Evolutionary conservation across 1,139 yeast genomes (phyloP).

Genomic region (Zygoascus sp.): DNA sequence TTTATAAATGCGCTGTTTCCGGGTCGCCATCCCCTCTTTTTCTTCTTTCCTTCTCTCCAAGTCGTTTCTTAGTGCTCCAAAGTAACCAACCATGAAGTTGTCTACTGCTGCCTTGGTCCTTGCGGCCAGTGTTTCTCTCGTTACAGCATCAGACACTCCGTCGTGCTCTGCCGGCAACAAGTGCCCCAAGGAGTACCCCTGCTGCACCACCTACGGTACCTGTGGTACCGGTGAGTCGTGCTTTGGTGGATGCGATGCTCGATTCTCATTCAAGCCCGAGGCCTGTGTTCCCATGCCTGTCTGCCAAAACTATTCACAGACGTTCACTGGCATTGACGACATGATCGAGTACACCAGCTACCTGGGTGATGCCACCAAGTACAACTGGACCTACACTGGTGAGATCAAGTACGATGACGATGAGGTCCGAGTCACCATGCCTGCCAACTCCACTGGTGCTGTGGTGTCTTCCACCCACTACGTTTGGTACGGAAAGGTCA

Average conservation of each 20-base stretch:
- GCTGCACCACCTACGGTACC: slow-evolving; percentile 73
- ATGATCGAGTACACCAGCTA: slow-evolving; percentile 44
- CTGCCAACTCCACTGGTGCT: slow-evolving; percentile 67
- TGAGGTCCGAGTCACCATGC: slow-evolving; percentile 66
- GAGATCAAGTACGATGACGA: slow-evolving; percentile 53
- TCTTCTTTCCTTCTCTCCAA: background rate
- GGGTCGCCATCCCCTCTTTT: background rate
- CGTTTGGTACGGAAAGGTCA: slow-evolving; percentile 83
- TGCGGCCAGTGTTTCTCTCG: background rate
- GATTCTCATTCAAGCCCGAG: slow-evolving; percentile 52
- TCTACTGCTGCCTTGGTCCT: slow-evolving; percentile 3
- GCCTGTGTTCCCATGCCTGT: slow-evolving; percentile 69
- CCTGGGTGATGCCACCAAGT: slow-evolving; percentile 64
- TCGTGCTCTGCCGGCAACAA: slow-evolving; percentile 10
- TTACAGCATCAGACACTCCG: slow-evolving; percentile 6
- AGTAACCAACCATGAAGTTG: slow-evolving; percentile 2
- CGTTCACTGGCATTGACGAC: slow-evolving; percentile 32
- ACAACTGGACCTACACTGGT: slow-evolving; percentile 77
- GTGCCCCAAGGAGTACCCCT: slow-evolving; percentile 69
- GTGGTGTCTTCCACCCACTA: slow-evolving; percentile 75
- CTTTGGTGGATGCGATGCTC: slow-evolving; percentile 75
- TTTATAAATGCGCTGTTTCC: background rate
- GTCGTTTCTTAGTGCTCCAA: slow-evolving; percentile 1
- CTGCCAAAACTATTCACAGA: slow-evolving; percentile 32
- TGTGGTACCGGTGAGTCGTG: slow-evolving; percentile 81